Percentiles rank a stretch among this genome's conserved stretches.
Evolutionary conservation across 306 rosid species (phyloP).

Genomic region (Gillenia trifoliata): DNA sequence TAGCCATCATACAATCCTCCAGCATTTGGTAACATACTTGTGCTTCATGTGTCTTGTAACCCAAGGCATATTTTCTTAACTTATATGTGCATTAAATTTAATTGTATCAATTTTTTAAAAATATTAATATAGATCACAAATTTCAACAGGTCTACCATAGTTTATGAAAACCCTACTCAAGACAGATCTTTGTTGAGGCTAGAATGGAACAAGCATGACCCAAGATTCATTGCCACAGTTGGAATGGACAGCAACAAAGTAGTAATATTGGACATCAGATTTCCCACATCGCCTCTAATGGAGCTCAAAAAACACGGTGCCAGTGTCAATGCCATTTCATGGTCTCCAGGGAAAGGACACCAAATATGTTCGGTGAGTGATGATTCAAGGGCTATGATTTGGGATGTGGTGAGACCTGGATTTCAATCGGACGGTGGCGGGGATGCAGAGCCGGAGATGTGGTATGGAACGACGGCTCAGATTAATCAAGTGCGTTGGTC

Average conservation of each 20-base stretch:
- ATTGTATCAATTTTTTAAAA: too few species aligned
- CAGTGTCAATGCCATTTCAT: constrained; percentile 57
- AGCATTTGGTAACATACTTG: neutral
- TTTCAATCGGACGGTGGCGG: constrained; percentile 4
- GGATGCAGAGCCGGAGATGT: constrained; percentile 46
- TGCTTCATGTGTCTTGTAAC: neutral
- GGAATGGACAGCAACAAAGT: constrained; percentile 56
- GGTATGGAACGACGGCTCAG: constrained; percentile 47
- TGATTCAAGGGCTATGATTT: constrained; percentile 59
- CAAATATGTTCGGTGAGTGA: constrained; percentile 52
- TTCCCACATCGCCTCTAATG: constrained; percentile 52
- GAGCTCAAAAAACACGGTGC: constrained; percentile 46
- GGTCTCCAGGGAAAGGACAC: constrained; percentile 52
- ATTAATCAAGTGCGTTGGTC: constrained; percentile 66
- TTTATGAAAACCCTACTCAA: constrained; percentile 46
- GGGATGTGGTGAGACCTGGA: constrained; percentile 46
- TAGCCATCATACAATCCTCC: too few species aligned
- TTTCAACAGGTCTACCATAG: constrained; percentile 40
- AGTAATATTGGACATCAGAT: constrained; percentile 55
- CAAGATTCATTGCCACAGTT: constrained; percentile 54
- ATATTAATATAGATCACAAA: too few species aligned
- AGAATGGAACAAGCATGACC: constrained; percentile 67
- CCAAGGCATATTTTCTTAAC: neutral
- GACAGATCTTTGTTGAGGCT: constrained; percentile 45
- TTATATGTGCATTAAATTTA: too few species aligned